Evolutionary conservation across 2,329 filamentous ascomycete species (phyloP).

Genomic region (Arthrobotrys megalospora): DNA sequence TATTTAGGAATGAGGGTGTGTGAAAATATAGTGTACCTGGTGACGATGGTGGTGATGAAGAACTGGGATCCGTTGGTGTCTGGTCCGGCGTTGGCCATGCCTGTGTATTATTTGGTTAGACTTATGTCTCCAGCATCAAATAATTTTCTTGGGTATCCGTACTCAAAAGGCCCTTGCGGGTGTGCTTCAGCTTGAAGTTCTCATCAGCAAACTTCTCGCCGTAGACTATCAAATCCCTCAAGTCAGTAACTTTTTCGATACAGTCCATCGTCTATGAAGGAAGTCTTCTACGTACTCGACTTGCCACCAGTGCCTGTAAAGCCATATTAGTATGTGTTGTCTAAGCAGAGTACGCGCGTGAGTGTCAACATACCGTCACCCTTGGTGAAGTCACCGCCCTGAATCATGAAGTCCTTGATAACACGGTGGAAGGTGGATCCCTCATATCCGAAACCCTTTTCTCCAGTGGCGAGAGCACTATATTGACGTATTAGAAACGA

Average conservation of each 20-base stretch:
- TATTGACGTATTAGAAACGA: conserved; percentile 26
- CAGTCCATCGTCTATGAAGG: background rate
- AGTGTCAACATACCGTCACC: conserved; percentile 74
- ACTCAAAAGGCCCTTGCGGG: conserved; percentile 83
- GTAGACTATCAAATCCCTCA: conserved; percentile 68
- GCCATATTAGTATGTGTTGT: conserved; percentile 52
- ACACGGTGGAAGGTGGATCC: conserved; percentile 92
- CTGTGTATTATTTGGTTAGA: conserved; percentile 63
- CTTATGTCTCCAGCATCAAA: background rate
- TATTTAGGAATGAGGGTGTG: background rate
- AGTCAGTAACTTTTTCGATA: conserved; percentile 3
- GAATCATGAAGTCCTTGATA: conserved; percentile 94
- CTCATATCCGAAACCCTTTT: conserved; percentile 87
- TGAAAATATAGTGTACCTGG: conserved; percentile 68
- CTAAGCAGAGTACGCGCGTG: background rate
- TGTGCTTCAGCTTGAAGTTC: conserved; percentile 83
- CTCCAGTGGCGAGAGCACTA: conserved; percentile 77
- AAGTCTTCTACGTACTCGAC: conserved; percentile 74
- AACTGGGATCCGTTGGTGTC: conserved; percentile 92
- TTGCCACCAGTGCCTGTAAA: conserved; percentile 84
- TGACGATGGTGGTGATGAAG: conserved; percentile 90
- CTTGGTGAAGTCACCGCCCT: conserved; percentile 95
- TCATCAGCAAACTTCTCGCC: conserved; percentile 94
- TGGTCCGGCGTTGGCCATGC: conserved; percentile 87
- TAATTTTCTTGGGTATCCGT: conserved; percentile 63